A percentile compares a stretch with the other conserved stretches of the same genome.
Conservation (phyloP, 2,329 filamentous ascomycete species). For the Grosmannia clavigera region DNA sequence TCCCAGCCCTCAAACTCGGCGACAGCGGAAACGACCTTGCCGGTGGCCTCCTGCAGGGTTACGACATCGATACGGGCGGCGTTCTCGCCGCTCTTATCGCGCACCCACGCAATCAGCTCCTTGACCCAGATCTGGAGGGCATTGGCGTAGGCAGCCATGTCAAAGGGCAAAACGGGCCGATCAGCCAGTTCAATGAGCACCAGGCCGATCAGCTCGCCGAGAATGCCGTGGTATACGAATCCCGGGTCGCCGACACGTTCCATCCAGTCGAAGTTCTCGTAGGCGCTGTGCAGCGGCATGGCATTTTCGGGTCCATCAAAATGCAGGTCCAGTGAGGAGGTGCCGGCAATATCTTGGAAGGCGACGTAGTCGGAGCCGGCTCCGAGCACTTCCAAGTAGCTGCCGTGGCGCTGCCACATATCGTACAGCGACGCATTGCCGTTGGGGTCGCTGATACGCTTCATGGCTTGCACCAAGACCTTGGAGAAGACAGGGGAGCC, state of each 20-base stretch:
- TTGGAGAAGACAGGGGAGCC: constrained; percentile 72
- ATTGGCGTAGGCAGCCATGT: constrained; percentile 60
- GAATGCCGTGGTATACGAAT: constrained; percentile 66
- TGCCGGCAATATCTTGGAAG: constrained; percentile 85
- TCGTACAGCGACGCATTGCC: constrained; percentile 60
- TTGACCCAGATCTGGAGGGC: constrained; percentile 51
- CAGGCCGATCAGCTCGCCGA: constrained; percentile 69
- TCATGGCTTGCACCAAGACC: constrained; percentile 59
- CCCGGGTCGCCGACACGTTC: constrained; percentile 65
- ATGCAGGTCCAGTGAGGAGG: constrained; percentile 72
- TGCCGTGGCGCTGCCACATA: constrained; percentile 58
- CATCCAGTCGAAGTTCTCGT: constrained; percentile 87
- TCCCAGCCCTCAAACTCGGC: constrained; percentile 65
- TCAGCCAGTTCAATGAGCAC: constrained; percentile 80
- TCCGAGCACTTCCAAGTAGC: constrained; percentile 54
- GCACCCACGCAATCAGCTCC: constrained; percentile 10
- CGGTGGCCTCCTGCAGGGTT: constrained; percentile 51
- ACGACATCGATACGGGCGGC: constrained; percentile 45
- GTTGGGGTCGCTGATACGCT: constrained; percentile 60
- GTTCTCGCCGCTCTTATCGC: constrained; percentile 33
- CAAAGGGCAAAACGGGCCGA: constrained; percentile 68
- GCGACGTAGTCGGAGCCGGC: constrained; percentile 73
- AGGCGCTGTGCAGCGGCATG: constrained; percentile 66
- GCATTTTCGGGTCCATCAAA: constrained; percentile 34
- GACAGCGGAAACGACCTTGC: constrained; percentile 46